Percentiles rank a stretch among this genome's conserved stretches.
phyloP scores from a whole-genome alignment of 2,329 filamentous ascomycete genomes.

The Cladosporium halotolerans region DNA sequence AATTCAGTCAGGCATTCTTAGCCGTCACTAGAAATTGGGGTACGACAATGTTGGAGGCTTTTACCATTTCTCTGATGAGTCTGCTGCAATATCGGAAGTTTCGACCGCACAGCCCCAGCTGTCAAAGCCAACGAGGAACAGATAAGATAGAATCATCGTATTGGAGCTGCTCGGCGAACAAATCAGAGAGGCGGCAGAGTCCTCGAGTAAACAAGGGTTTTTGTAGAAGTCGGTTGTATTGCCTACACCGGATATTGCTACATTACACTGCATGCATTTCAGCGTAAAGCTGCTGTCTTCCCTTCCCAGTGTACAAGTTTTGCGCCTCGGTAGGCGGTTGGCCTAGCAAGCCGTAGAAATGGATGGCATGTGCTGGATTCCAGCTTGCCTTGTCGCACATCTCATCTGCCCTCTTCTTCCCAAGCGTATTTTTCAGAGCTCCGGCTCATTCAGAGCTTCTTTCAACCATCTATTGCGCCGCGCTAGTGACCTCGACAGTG shows the following conservation, averaged over 20 bases:
- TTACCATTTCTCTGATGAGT: too few species aligned
- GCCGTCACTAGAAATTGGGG: too few species aligned
- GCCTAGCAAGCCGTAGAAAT: neutral
- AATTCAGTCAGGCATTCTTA: too few species aligned
- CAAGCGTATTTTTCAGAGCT: neutral
- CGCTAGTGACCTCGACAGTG: slow-evolving; percentile 15
- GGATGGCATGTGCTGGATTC: neutral
- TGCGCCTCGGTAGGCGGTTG: neutral
- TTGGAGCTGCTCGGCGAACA: too few species aligned
- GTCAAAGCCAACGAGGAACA: too few species aligned
- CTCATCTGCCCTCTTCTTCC: neutral
- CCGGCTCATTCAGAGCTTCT: neutral
- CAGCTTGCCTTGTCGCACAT: neutral
- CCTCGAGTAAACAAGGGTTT: too few species aligned
- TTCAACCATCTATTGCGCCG: slow-evolving; percentile 10
- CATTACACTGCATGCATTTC: slow-evolving; percentile 6
- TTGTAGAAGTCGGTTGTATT: too few species aligned
- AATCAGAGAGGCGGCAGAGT: too few species aligned
- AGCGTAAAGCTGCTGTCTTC: neutral
- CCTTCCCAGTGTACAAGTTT: slow-evolving; percentile 5
- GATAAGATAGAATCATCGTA: too few species aligned
- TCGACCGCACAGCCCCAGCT: too few species aligned
- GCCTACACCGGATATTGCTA: slow-evolving; percentile 7
- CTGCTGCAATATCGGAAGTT: too few species aligned
- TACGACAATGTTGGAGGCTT: too few species aligned